Base-by-base conservation (phyloP, 2,329 filamentous ascomycete genomes). In the Beauveria caledonica region DNA sequence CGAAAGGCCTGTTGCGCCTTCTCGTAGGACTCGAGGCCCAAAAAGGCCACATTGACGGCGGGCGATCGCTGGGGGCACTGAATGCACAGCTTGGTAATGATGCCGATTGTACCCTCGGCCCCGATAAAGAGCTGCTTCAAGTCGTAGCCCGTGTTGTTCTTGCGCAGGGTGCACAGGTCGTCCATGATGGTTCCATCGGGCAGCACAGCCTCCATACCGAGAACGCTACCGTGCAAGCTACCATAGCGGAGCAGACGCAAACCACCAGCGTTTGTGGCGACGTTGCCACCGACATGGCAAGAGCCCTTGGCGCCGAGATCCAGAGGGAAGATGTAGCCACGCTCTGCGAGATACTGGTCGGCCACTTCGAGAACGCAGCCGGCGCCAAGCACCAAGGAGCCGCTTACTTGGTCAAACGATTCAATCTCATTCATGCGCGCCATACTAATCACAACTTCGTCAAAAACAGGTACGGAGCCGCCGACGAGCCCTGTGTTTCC, bases 111-210 rank as follows among this genome's bases (percentile, higher is more conserved):
- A 25, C 94, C 94, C 74, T 99, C 94, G 36, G 87, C 90, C 50
- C 94, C 94, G 68, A 99, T 96, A 73, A 99, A 97, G 40, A 97
- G 83, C 75, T 97, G 93, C 79, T 97, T 97, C 61, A 97, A 76
- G 72, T 99, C 95, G 75, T 97, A 99, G 29, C 94, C 94, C 2
- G 94, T 99, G 78, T 99, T 99, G 80, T 99, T 97, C 80, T 99
- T 99, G 66, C 94, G 86, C 61, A 99, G 80, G 62, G 84, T 92
- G 66, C 85, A 88, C 36, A 99, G 85, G 68, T 97, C 92, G 68
- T 97, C 86, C 50, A 99, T 81, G 66, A 99, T 83, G 7, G 92
- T 97, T 58, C 94, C 94, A 70, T 99, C 90, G 1, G 94, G 90
- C 45, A 99, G 80, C 9, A 99, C 95, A 21, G 89, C 94, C 77